phyloP scores from a whole-genome alignment of 1,284 basidiomycete species.

The Fomitopsis palustris region DNA sequence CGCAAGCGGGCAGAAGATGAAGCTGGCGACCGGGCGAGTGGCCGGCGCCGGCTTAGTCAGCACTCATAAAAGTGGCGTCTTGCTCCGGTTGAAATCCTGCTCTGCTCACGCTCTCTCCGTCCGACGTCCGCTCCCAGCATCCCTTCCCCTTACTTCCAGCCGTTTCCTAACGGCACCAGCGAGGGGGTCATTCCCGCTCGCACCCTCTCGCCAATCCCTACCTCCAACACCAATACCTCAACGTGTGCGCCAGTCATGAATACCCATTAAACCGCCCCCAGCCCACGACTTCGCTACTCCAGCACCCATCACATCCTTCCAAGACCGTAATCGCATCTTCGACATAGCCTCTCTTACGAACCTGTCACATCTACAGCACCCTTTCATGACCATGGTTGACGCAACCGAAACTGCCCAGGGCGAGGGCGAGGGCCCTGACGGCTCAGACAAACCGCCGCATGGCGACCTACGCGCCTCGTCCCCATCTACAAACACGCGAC shows the following conservation, averaged over 20 bases:
- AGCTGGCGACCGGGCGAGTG: neutral
- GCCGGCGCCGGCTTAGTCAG: slow-evolving; percentile 15
- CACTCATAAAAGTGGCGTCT: slow-evolving; percentile 24
- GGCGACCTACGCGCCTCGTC: slow-evolving; percentile 20
- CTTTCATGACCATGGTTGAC: slow-evolving; percentile 14
- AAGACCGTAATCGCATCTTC: slow-evolving; percentile 6
- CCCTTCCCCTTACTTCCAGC: slow-evolving; percentile 11
- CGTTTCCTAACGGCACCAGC: slow-evolving; percentile 23
- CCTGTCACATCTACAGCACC: slow-evolving; percentile 9
- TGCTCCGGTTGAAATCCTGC: slow-evolving; percentile 23
- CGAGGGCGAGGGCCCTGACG: slow-evolving; percentile 54
- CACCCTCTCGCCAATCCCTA: slow-evolving; percentile 21
- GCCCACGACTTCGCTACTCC: slow-evolving; percentile 15
- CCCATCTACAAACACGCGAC: slow-evolving; percentile 16
- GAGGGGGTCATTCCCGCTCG: slow-evolving; percentile 30
- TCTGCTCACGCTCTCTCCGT: slow-evolving; percentile 9
- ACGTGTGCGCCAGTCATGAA: slow-evolving; percentile 31
- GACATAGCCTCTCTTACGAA: slow-evolving; percentile 10
- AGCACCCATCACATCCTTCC: slow-evolving; percentile 16
- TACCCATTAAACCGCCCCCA: slow-evolving; percentile 30
- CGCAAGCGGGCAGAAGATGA: slow-evolving; percentile 1
- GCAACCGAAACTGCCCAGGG: slow-evolving; percentile 43
- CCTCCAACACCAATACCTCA: slow-evolving; percentile 16
- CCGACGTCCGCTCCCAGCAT: slow-evolving; percentile 10
- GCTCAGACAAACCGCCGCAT: slow-evolving; percentile 56